A percentile compares a stretch with the other conserved stretches of the same genome.
Conservation (phyloP, 2,329 filamentous ascomycete genomes). For the Penicillium sp. region DNA sequence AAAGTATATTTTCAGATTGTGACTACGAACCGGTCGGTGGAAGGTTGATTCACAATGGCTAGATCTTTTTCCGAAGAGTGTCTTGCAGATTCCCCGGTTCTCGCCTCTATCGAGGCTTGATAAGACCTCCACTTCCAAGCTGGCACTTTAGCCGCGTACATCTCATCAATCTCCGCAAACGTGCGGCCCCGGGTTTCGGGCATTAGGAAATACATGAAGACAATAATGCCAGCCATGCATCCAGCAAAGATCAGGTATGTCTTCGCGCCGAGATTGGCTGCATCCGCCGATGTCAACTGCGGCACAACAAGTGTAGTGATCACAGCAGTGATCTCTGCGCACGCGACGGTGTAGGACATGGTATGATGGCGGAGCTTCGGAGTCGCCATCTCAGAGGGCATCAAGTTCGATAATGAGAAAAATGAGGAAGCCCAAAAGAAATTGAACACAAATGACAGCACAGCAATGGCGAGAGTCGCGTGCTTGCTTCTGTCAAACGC, state of each 20-base stretch:
- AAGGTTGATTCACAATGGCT: neutral
- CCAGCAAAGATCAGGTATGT: conserved; percentile 36
- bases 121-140: conserved; percentile 35
- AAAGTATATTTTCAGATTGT: neutral
- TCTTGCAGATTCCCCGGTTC: conserved; percentile 5
- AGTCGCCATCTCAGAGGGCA: conserved; percentile 39
- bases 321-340: conserved; percentile 37
- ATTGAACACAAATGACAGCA: conserved; percentile 36
- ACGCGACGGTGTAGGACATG: conserved; percentile 38
- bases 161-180: conserved; percentile 36
- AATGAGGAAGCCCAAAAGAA: conserved; percentile 41
- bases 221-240: conserved; percentile 30
- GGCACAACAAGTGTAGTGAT: conserved; percentile 42
- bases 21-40: neutral
- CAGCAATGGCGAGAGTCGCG: conserved; percentile 30
- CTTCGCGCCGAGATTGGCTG: conserved; percentile 33
- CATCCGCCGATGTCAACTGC: conserved; percentile 34
- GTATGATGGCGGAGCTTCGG: conserved; percentile 38
- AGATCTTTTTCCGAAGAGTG: neutral
- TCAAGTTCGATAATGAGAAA: conserved; percentile 33
- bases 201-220: conserved; percentile 30
- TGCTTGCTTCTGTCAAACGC: conserved; percentile 27
- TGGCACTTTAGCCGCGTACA: conserved; percentile 32
- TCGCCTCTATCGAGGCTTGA: conserved; percentile 22
- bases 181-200: conserved; percentile 32